phyloP scores from a whole-genome alignment of 176 grass and related monocot species.

The Triticum turgidum region DNA sequence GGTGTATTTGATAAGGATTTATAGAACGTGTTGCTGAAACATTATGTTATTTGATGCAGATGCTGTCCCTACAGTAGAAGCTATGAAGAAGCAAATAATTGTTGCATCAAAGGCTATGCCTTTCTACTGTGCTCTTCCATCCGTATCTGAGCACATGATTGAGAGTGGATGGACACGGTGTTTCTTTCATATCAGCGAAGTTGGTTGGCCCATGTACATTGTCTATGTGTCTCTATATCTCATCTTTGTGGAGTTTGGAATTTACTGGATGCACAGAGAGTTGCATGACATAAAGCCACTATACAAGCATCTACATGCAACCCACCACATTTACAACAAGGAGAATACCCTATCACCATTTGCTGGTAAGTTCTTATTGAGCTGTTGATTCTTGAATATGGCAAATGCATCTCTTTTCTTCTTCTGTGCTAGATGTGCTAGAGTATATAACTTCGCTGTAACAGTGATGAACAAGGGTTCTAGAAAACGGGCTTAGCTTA shows the following conservation, averaged over 20 bases:
- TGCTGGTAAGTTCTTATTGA: slow-evolving; percentile 55
- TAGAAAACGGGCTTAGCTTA: not conserved
- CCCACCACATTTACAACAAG: slow-evolving; percentile 99
- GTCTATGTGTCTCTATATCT: slow-evolving; percentile 65
- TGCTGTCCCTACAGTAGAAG: slow-evolving; percentile 69
- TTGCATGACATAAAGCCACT: slow-evolving; percentile 98
- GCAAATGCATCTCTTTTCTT: no score
- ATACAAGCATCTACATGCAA: slow-evolving; percentile 88
- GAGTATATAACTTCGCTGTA: not conserved
- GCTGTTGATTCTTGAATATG: not conserved
- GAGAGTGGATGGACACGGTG: slow-evolving; percentile 90
- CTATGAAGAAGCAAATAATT: slow-evolving; percentile 90
- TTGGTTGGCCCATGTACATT: slow-evolving; percentile 66
- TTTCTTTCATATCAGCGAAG: slow-evolving; percentile 59
- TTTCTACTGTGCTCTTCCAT: slow-evolving; percentile 76
- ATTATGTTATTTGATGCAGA: slow-evolving; percentile 47
- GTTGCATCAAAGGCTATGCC: slow-evolving; percentile 88
- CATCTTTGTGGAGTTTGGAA: slow-evolving; percentile 76
- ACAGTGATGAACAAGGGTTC: not conserved
- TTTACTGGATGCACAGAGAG: slow-evolving; percentile 99
- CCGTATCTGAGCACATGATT: slow-evolving; percentile 78
- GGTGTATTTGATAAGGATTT: slow-evolving; percentile 13
- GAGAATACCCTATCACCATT: slow-evolving; percentile 96
- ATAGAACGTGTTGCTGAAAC: not conserved
- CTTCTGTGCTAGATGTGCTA: not conserved